A percentile compares a stretch with the other conserved stretches of the same genome.
These are phyloP conservation scores for Cicer chorassanicum DNA, from an alignment of 306 rosid genomes.

Conservation along the genomic window DNA sequence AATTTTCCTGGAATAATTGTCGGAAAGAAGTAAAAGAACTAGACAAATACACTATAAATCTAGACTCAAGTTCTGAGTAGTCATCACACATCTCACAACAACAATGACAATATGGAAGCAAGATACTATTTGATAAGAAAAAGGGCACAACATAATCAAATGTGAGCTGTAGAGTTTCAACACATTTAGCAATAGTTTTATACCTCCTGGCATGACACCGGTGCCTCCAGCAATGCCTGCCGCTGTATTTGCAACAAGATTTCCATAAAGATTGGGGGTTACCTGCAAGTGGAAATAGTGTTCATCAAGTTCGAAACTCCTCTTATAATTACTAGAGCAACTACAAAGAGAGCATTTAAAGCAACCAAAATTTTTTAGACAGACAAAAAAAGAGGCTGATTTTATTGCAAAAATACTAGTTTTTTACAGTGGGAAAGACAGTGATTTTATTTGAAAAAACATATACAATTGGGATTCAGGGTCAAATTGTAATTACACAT, in stretches of 20 bases:
- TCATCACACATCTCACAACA: constrained; percentile 6
- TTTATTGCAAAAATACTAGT: not conserved
- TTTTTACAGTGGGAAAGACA: not conserved
- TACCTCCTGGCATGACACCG: constrained; percentile 99
- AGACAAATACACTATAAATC: constrained; percentile 1
- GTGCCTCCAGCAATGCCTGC: constrained; percentile 99
- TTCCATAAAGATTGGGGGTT: constrained; percentile 96
- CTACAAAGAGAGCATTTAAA: not conserved
- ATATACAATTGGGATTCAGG: constrained; percentile 27
- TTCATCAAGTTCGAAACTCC: constrained; percentile 33
- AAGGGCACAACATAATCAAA: constrained; percentile 24
- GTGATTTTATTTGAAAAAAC: not conserved
- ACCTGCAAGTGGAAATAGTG: constrained; percentile 61
- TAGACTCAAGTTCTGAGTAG: constrained; percentile 11
- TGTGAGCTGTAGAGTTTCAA: constrained; percentile 30
- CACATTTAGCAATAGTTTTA: not conserved
- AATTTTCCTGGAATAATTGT: not conserved
- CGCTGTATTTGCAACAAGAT: constrained; percentile 93
- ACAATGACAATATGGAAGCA: constrained; percentile 7
- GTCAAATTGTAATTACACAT: constrained; percentile 40
- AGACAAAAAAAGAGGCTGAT: not conserved
- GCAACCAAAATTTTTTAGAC: not conserved
- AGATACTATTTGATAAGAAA: not conserved
- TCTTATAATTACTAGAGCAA: not conserved
- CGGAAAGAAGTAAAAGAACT: constrained; percentile 7